Percentiles rank a stretch among this genome's conserved stretches.
Evolutionary conservation across 768 basidiomycete genomes (phyloP).

Genomic region (Termitomyces sp.): DNA sequence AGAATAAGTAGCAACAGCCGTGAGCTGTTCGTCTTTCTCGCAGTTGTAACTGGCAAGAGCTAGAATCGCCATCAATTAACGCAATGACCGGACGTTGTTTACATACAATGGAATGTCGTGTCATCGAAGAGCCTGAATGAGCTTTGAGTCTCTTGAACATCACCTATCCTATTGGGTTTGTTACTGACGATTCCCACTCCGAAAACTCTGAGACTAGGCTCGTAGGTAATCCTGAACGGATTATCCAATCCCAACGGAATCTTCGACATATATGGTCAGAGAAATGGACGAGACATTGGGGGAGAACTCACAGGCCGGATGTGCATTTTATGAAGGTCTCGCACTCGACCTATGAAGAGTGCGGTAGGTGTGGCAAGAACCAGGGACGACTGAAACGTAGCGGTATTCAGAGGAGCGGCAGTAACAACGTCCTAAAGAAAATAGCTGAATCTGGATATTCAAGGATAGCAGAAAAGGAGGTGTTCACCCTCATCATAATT

Average conservation of each 20-base stretch:
- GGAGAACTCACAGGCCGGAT: slow-evolving; percentile 58
- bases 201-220: slow-evolving; percentile 47
- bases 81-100: not conserved
- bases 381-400: slow-evolving; percentile 45
- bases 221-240: slow-evolving; percentile 64
- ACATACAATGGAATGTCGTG: slow-evolving; percentile 50
- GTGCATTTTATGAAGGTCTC: slow-evolving; percentile 72
- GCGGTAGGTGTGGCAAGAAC: slow-evolving; percentile 48
- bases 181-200: slow-evolving; percentile 59
- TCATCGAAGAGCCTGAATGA: slow-evolving; percentile 67
- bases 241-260: slow-evolving; percentile 66
- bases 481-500: slow-evolving; percentile 58
- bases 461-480: not conserved
- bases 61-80: slow-evolving; percentile 11
- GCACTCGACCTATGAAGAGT: slow-evolving; percentile 61
- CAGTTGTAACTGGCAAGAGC: slow-evolving; percentile 45
- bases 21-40: slow-evolving; percentile 56
- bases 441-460: not conserved
- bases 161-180: slow-evolving; percentile 49
- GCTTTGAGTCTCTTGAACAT: slow-evolving; percentile 38
- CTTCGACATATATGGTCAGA: slow-evolving; percentile 28
- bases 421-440: slow-evolving; percentile 42
- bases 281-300: not conserved
- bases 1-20: slow-evolving; percentile 38
- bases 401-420: slow-evolving; percentile 43